Percentiles rank a stretch among this genome's conserved stretches.
Evolutionary conservation across 2,329 filamentous ascomycete species (phyloP).

Genomic region (Neocucurbitaria cava): DNA sequence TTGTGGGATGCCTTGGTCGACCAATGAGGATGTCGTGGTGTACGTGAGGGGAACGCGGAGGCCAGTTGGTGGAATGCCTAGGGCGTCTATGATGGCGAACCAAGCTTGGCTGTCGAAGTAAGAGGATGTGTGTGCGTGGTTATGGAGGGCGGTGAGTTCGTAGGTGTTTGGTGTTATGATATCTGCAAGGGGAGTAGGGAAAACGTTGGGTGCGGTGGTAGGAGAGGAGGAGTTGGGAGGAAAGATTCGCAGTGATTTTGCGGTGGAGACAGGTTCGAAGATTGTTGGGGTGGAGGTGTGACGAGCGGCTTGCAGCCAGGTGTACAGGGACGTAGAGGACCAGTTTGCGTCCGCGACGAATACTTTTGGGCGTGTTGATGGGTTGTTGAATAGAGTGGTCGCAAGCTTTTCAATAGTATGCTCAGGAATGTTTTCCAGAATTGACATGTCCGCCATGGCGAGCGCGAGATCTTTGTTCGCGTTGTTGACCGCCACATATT

Average conservation of each 20-base stretch:
- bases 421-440: constrained; percentile 64
- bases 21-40: constrained; percentile 71
- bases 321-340: constrained; percentile 68
- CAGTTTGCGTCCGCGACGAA: constrained; percentile 90
- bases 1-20: constrained; percentile 82
- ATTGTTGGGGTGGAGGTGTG: constrained; percentile 59
- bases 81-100: constrained; percentile 80
- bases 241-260: constrained; percentile 78
- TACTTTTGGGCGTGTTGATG: constrained; percentile 66
- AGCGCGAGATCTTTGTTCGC: constrained; percentile 81
- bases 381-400: constrained; percentile 14
- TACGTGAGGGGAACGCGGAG: constrained; percentile 75
- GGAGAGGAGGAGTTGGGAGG: constrained; percentile 58
- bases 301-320: constrained; percentile 71
- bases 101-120: constrained; percentile 75
- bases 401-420: constrained; percentile 21
- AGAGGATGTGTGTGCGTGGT: constrained; percentile 68
- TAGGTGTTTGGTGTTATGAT: constrained; percentile 83
- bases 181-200: constrained; percentile 69
- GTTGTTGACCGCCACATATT: constrained; percentile 92
- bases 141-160: constrained; percentile 82
- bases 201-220: constrained; percentile 74
- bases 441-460: constrained; percentile 95
- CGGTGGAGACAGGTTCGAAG: constrained; percentile 88
- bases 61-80: constrained; percentile 74